A percentile compares a stretch with the other conserved stretches of the same genome.
Conservation (phyloP, 139 green algal genomes). For the Chlorella vulgaris region DNA sequence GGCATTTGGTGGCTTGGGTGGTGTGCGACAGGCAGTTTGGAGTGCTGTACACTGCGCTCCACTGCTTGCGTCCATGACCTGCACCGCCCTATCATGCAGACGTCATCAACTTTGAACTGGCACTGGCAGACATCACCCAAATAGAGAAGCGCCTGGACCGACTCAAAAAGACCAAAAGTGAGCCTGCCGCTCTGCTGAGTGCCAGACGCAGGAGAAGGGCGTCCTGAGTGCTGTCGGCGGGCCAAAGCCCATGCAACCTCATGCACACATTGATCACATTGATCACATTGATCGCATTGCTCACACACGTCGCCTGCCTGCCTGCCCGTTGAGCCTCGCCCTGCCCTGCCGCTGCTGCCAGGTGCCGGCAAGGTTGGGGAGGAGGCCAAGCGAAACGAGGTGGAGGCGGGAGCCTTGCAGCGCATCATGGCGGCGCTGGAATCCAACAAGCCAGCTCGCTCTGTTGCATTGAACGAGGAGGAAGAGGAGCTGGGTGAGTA, state of each 20-base stretch:
- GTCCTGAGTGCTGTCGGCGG: too few species aligned
- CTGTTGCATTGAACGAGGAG: conserved; percentile 75
- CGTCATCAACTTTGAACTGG: conserved; percentile 97
- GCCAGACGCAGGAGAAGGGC: neutral
- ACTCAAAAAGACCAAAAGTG: conserved; percentile 78
- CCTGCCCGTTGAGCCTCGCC: neutral
- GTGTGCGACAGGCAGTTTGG: too few species aligned
- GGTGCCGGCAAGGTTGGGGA: conserved; percentile 71
- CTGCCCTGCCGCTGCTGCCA: neutral
- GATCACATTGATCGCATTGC: neutral
- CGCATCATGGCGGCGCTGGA: conserved; percentile 67
- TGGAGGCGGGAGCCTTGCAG: conserved; percentile 77
- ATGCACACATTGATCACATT: too few species aligned
- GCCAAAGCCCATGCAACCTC: too few species aligned
- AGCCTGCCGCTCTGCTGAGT: neutral
- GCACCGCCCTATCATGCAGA: conserved; percentile 54
- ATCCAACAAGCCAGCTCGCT: conserved; percentile 73
- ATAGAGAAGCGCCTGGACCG: conserved; percentile 71
- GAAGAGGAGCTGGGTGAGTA: conserved; percentile 56
- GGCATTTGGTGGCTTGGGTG: too few species aligned
- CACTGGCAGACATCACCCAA: conserved; percentile 81
- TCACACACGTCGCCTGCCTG: neutral
- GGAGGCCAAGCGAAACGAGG: conserved; percentile 66
- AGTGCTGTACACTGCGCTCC: too few species aligned
- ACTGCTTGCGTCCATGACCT: too few species aligned